phyloP scores from a whole-genome alignment of 345 rosid genomes.

The Lagerstroemia speciosa region DNA sequence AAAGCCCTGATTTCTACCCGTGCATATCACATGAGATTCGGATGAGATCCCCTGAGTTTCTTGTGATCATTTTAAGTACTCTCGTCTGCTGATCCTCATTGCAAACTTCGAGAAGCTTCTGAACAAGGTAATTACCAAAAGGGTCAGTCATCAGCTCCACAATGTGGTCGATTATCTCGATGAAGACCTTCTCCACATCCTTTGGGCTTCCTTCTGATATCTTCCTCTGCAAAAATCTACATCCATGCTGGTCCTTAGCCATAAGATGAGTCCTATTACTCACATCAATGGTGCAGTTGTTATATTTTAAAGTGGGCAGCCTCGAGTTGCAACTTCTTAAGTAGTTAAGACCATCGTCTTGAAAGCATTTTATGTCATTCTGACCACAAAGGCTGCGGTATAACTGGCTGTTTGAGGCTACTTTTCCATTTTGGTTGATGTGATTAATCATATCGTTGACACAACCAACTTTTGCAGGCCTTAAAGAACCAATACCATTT shows the following conservation, averaged over 20 bases:
- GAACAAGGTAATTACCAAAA: conserved; percentile 74
- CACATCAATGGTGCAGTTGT: conserved; percentile 37
- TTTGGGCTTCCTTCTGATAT: conserved; percentile 51
- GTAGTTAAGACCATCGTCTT: conserved; percentile 23
- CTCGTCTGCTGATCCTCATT: conserved; percentile 50
- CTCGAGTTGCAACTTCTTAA: conserved; percentile 28
- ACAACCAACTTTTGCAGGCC: conserved; percentile 36
- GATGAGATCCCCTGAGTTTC: conserved; percentile 51
- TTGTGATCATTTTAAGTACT: conserved; percentile 48
- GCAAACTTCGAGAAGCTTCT: conserved; percentile 79
- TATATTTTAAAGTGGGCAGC: conserved; percentile 39
- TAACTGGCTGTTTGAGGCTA: conserved; percentile 31
- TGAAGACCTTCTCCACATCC: conserved; percentile 59
- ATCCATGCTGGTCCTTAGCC: conserved; percentile 78
- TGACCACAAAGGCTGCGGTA: conserved; percentile 9
- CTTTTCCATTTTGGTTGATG: conserved; percentile 30
- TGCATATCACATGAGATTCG: conserved; percentile 75
- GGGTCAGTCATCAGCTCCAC: conserved; percentile 77
- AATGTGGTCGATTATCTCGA: conserved; percentile 55
- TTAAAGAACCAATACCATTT: conserved; percentile 35
- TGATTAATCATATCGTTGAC: conserved; percentile 34
- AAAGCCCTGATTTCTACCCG: conserved; percentile 34
- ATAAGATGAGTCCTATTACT: conserved; percentile 48
- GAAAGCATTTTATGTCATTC: conserved; percentile 23
- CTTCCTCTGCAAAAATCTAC: conserved; percentile 65